These are phyloP conservation scores for Lactarius vividus DNA, from an alignment of 768 basidiomycete species.

Conservation along the genomic window DNA sequence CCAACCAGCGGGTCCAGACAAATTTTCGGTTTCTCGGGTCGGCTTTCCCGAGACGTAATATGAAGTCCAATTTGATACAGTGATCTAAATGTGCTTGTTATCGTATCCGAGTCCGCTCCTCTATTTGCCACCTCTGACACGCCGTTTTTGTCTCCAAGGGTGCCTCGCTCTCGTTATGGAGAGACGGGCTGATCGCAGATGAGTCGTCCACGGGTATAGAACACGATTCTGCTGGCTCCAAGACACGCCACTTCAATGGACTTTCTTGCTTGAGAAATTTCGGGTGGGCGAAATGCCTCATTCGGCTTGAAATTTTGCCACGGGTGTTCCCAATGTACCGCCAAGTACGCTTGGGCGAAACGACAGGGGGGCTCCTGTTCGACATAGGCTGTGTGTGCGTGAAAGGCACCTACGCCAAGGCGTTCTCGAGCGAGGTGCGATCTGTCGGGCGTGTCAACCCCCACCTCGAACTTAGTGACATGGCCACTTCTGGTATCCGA, in stretches of 20 bases:
- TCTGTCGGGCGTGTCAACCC: background rate
- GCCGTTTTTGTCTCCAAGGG: background rate
- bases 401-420: background rate
- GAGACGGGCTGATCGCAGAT: background rate
- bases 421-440: background rate
- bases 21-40: background rate
- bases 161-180: background rate
- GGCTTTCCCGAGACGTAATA: background rate
- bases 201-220: background rate
- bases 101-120: background rate
- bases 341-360: background rate
- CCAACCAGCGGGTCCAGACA: background rate
- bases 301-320: constrained; percentile 10
- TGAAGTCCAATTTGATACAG: background rate
- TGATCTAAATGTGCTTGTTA: background rate
- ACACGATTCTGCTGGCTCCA: background rate
- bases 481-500: background rate
- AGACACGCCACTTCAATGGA: background rate
- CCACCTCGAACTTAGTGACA: background rate
- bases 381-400: background rate
- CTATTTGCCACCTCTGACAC: background rate
- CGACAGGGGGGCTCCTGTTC: no score
- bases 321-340: background rate
- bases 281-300: constrained; percentile 8
- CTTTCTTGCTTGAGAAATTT: background rate